Base-by-base conservation (phyloP, 169 alveolate species). In the Plasmodium reichenowi region DNA sequence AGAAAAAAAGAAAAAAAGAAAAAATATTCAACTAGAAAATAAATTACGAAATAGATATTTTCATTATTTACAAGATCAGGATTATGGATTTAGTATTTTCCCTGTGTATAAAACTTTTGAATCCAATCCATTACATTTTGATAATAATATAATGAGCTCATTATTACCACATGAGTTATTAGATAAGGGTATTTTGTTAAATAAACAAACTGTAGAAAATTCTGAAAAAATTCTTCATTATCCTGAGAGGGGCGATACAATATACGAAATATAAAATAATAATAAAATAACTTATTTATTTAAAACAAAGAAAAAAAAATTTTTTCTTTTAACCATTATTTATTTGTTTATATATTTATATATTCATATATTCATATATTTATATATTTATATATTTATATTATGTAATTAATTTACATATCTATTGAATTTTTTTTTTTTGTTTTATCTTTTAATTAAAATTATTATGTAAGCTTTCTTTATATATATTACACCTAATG, bases 71-170 rank as follows among this genome's bases (percentile, higher is more conserved):
- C 50, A 52, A 45, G 89, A 64, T 78, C 72, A 80, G 15, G 73
- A 68, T 32, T 66, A 67, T 10, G 90, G 90, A 9, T 24, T 80
- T 20, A 80, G 38, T 47, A 67, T 80, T 10, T 66, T 80, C 45
- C 90, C 90, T n/a, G 83, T 80, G 29, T 80, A 80, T 62, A 80
- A 80, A 71, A 80, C 83, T 3, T 80, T 80, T 80, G 68, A 80
- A 68, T 80, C 90, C 9, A 80, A 80, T 54, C 12, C 66, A 32
- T 80, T 72, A 3, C 90, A 80, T 80, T 80, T 80, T 80, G 47
- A 71, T 52, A 64, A 80, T 43, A 67, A 54, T 66, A 32, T 80
- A 26, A 52, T 13, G 5, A 66, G 43, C 22, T 67, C 78, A 17
- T 48, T 67, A 29, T 80, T 67, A 26, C 83, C 78, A 8, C 73